Evolutionary conservation across 345 rosid genomes (phyloP).

Genomic region (Acer campestre): DNA sequence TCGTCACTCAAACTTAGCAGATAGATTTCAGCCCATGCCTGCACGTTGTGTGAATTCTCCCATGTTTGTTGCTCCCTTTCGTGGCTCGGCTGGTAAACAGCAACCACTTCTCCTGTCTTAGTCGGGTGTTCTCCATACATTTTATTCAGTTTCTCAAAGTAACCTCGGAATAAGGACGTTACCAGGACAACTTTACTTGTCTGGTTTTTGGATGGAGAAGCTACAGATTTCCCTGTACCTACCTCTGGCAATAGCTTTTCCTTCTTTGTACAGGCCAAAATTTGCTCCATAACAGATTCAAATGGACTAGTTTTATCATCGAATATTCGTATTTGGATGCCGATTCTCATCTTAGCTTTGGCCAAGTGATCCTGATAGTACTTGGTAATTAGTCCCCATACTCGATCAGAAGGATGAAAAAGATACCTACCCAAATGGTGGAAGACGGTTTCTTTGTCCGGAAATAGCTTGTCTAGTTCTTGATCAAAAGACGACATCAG

Average conservation of each 20-base stretch:
- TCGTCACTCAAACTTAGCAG: conserved; percentile 14
- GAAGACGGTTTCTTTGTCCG: conserved; percentile 25
- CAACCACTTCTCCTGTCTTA: conserved; percentile 9
- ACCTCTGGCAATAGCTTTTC: conserved; percentile 18
- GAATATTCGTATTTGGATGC: conserved; percentile 17
- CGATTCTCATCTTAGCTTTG: conserved; percentile 10
- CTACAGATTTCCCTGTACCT: background rate
- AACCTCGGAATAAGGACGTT: conserved; percentile 17
- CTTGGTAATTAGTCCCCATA: conserved; percentile 5
- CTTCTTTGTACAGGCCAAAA: conserved; percentile 11
- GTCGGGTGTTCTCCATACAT: conserved; percentile 13
- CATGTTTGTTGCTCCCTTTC: background rate
- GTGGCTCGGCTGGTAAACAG: conserved; percentile 21
- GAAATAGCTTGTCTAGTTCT: conserved; percentile 21
- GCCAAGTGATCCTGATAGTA: conserved; percentile 16
- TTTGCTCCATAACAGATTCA: conserved; percentile 18
- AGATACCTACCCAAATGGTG: conserved; percentile 27
- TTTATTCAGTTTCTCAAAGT: conserved; percentile 9
- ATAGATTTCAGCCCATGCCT: conserved; percentile 20
- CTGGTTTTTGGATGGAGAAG: background rate
- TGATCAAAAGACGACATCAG: conserved; percentile 18
- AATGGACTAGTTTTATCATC: conserved; percentile 17
- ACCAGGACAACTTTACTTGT: conserved; percentile 17
- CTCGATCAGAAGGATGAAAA: conserved; percentile 16
- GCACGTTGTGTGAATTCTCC: conserved; percentile 9